Percentiles rank a stretch among this genome's conserved stretches.
phyloP scores from a whole-genome alignment of 2,329 filamentous ascomycete species.

The Ophiocordyceps camponoti-saundersi region DNA sequence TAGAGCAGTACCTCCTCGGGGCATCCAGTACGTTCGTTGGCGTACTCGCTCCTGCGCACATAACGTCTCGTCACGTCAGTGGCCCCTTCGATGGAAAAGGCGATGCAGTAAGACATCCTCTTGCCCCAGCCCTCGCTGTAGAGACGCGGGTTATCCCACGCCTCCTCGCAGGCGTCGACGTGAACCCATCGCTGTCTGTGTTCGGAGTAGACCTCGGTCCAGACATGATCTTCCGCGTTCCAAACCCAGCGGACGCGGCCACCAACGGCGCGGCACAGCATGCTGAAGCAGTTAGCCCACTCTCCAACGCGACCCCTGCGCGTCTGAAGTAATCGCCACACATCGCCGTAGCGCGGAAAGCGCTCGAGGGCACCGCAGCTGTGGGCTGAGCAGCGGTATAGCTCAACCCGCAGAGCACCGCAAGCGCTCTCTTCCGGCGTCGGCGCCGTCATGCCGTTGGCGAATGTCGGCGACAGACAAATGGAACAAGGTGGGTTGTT shows the following conservation, averaged over 20 bases:
- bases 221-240: constrained; percentile 95
- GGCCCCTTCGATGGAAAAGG: constrained; percentile 78
- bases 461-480: constrained; percentile 70
- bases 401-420: constrained; percentile 72
- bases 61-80: constrained; percentile 51
- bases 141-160: constrained; percentile 84
- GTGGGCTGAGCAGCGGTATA: constrained; percentile 70
- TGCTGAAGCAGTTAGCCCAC: constrained; percentile 97
- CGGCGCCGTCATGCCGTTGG: constrained; percentile 67
- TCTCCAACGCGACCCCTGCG: constrained; percentile 77
- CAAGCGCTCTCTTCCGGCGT: constrained; percentile 79
- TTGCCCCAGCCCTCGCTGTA: constrained; percentile 93
- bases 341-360: constrained; percentile 88
- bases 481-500: constrained; percentile 80
- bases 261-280: constrained; percentile 88
- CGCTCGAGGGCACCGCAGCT: constrained; percentile 67
- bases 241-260: constrained; percentile 91
- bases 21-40: constrained; percentile 59
- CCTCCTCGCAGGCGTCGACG: constrained; percentile 84
- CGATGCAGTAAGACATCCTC: constrained; percentile 93
- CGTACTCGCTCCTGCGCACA: constrained; percentile 54
- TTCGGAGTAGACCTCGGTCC: constrained; percentile 94
- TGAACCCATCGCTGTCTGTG: constrained; percentile 93
- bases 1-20: constrained; percentile 82
- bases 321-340: constrained; percentile 81